phyloP scores from a whole-genome alignment of 192 early-diverging fungal genomes.

The Coemansia sp. region DNA sequence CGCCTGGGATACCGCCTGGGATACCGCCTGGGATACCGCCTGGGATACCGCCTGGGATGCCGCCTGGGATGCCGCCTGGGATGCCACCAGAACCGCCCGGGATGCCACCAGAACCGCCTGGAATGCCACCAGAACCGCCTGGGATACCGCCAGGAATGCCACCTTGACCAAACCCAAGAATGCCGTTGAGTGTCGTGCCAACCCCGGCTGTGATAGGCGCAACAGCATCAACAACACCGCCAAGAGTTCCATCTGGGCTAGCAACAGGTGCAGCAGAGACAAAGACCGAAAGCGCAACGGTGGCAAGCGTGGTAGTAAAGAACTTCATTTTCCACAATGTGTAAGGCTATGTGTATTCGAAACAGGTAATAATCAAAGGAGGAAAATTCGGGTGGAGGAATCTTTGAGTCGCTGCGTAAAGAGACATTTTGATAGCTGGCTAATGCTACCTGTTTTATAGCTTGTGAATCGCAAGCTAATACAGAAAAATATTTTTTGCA shows the following conservation, averaged over 20 bases:
- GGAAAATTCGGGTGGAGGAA: no score
- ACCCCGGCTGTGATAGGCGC: constrained; percentile 21
- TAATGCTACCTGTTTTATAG: no score
- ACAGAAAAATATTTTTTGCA: no score
- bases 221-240: constrained; percentile 16
- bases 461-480: no score
- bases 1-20: no score
- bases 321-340: constrained; percentile 1
- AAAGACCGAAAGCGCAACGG: background rate
- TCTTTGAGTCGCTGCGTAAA: no score
- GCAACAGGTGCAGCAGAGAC: constrained; percentile 12
- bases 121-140: background rate
- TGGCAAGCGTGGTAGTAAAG: constrained; percentile 1
- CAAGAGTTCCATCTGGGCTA: constrained; percentile 13
- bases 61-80: background rate
- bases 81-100: background rate
- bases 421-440: no score
- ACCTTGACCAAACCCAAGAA: constrained; percentile 10
- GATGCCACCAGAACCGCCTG: background rate
- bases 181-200: constrained; percentile 2
- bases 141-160: background rate
- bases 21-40: background rate
- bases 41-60: background rate
- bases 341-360: background rate
- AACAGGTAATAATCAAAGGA: background rate